A percentile compares a stretch with the other conserved stretches of the same genome.
Conservation (phyloP, 2,329 filamentous ascomycete species). For the Ophioceras dolichostomum region DNA sequence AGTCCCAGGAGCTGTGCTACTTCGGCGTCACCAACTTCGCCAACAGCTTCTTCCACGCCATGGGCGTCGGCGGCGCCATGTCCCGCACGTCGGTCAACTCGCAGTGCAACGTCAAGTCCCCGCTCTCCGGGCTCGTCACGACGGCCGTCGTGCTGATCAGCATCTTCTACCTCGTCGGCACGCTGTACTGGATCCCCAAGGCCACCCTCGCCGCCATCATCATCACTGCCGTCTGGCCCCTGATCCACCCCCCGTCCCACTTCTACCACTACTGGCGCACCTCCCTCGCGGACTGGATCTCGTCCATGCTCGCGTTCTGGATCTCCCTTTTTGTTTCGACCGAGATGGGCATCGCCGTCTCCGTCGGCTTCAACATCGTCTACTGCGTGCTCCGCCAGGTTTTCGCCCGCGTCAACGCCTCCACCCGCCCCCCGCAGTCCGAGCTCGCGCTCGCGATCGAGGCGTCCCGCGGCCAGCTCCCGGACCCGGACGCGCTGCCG, state of each 20-base stretch:
- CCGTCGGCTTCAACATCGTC: conserved; percentile 51
- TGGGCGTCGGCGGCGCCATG: conserved; percentile 55
- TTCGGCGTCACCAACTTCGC: conserved; percentile 50
- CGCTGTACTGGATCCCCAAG: conserved; percentile 57
- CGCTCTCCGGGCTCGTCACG: conserved; percentile 47
- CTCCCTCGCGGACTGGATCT: conserved; percentile 51
- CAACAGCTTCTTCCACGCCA: conserved; percentile 52
- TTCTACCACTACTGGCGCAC: conserved; percentile 55
- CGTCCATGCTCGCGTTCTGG: conserved; percentile 52
- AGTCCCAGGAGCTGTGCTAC: conserved; percentile 53
- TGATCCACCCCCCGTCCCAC: conserved; percentile 43
- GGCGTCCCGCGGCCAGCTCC: conserved; percentile 15
- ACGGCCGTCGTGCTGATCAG: conserved; percentile 48
- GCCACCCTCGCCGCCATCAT: conserved; percentile 53
- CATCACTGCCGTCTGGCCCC: conserved; percentile 51
- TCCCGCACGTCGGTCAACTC: conserved; percentile 57
- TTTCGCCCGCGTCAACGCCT: conserved; percentile 30
- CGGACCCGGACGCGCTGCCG: conserved; percentile 10
- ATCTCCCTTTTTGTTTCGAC: conserved; percentile 48
- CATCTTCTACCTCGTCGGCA: conserved; percentile 47
- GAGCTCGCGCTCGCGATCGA: conserved; percentile 14
- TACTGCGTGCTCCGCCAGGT: conserved; percentile 47
- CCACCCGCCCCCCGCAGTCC: conserved; percentile 14
- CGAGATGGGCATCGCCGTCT: conserved; percentile 44
- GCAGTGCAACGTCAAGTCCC: conserved; percentile 48